phyloP scores from a whole-genome alignment of 1,139 yeast genomes.

The Protomyces arabidopsidicola region DNA sequence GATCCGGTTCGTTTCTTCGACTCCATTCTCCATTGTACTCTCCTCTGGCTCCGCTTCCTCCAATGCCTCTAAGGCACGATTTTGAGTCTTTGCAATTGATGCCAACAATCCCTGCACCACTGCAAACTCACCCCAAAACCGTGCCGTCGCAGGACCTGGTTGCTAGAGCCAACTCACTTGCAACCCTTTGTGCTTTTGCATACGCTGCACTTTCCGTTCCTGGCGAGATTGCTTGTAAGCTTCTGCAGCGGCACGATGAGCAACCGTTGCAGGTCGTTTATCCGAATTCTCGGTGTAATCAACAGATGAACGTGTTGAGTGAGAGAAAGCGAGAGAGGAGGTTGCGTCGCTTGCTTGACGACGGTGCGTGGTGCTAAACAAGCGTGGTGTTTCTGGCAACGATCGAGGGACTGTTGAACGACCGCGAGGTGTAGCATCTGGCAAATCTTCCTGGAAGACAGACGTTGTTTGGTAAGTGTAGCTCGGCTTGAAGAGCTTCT shows the following conservation, averaged over 20 bases:
- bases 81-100: neutral
- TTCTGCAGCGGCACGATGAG: slow-evolving; percentile 57
- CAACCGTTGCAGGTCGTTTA: neutral
- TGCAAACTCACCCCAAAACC: neutral
- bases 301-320: neutral
- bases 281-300: neutral
- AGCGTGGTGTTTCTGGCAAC: neutral
- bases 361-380: neutral
- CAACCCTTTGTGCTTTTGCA: slow-evolving; percentile 6
- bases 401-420: neutral
- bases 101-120: neutral
- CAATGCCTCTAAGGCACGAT: neutral
- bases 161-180: slow-evolving; percentile 2
- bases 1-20: neutral
- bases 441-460: neutral
- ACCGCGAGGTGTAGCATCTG: neutral
- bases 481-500: neutral
- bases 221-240: slow-evolving; percentile 9
- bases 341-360: neutral
- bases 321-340: neutral
- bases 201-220: slow-evolving; percentile 2
- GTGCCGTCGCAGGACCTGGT: neutral
- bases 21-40: neutral
- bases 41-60: neutral
- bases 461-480: neutral